Evolutionary conservation across 2,329 filamentous ascomycete genomes (phyloP), one percentile per base, ranked within the genome.

Genomic region (Claviceps monticola): DNA sequence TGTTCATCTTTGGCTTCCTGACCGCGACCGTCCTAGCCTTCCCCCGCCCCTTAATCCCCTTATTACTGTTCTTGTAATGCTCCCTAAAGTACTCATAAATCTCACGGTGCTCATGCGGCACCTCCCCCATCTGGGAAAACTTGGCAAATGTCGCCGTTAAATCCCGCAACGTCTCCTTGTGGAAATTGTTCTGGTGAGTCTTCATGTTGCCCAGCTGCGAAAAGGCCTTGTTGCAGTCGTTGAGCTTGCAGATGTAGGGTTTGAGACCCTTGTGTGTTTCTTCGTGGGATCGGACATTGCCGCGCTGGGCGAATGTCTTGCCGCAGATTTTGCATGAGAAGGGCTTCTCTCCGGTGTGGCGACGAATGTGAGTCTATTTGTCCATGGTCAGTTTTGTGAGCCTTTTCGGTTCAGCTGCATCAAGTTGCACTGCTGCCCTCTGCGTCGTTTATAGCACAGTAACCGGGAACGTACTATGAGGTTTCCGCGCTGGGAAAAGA

Each of bases 31-130:
- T 82, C 52, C 88, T 76, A 59, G 90, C 86, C 64, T 91, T 93
- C 44, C 93, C 93, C 46, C 93, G 82, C 11, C 93, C 93, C 69
- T 96, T 97, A 73, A 97, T 96, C 1, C 93, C 93, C 68, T 95
- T 95, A 76, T 97, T 97, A 70, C 86, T 90, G 70, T 97, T 94
- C 73, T 95, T 95, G 76, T 95, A 96, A n/a, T 95, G 74, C 0
- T 76, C 76, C 4, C 83, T 78, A 63, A 97, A 93, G 69, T 95
- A 95, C 58, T 85, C 79, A 73, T 86, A 88, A 49, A 96, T 73
- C 54, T 88, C 83, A 55, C 79, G 82, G 60, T 96, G 88, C 5
- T 70, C 67, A 39, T 82, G 75, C 0, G 77, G 72, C n/a, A 90
- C 59, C 13, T 64, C 56, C 11, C 63, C 79, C 5, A 74, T 70